Percentiles rank a stretch among this genome's conserved stretches.
Evolutionary conservation across 1,284 basidiomycete genomes (phyloP).

Genomic region (Coriolopsis trogii): DNA sequence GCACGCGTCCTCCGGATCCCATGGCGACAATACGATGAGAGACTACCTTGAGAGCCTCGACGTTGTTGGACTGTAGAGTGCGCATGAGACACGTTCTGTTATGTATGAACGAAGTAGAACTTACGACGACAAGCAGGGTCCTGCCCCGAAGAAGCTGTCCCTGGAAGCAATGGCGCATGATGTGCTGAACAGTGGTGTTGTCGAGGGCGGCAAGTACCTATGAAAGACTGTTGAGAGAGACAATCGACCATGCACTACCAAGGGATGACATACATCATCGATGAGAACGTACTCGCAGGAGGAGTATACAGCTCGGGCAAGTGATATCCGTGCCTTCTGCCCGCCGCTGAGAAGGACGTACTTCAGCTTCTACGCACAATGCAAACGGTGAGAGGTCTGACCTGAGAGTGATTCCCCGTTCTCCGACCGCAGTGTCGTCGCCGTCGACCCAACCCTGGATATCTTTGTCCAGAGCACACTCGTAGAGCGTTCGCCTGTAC

Average conservation of each 20-base stretch:
- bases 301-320: constrained; percentile 74
- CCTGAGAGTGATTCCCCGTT: constrained; percentile 54
- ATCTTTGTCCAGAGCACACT: constrained; percentile 31
- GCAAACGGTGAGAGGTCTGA: constrained; percentile 39
- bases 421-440: constrained; percentile 7
- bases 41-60: constrained; percentile 59
- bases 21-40: constrained; percentile 65
- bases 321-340: constrained; percentile 76
- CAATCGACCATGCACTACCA: too few species aligned
- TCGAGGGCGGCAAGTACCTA: constrained; percentile 49
- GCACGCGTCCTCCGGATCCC: constrained; percentile 47
- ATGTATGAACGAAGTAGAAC: constrained; percentile 22
- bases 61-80: constrained; percentile 27
- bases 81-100: not conserved
- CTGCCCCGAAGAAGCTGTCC: constrained; percentile 68
- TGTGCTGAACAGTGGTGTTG: constrained; percentile 71
- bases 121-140: constrained; percentile 72
- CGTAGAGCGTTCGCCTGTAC: constrained; percentile 40
- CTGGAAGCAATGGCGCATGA: constrained; percentile 73
- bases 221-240: too few species aligned
- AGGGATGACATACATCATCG: constrained; percentile 53
- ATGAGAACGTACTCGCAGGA: constrained; percentile 62
- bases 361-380: not conserved
- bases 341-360: constrained; percentile 48
- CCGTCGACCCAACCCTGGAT: constrained; percentile 22